A percentile compares a stretch with the other conserved stretches of the same genome.
Conservation (phyloP, 805 yeast genomes). For the Starmerella sirachaensis region DNA sequence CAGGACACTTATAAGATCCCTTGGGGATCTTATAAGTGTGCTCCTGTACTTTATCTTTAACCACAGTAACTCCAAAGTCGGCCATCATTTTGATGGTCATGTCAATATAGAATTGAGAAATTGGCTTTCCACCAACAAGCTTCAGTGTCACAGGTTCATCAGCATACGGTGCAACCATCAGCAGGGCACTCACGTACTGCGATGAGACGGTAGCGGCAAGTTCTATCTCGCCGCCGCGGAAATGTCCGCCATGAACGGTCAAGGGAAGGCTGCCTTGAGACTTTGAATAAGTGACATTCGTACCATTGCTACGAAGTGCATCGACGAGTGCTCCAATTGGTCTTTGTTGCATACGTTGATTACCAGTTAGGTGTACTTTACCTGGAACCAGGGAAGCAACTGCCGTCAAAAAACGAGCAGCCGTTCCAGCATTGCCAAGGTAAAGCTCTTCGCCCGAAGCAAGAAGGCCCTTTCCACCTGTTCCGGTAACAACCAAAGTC, state of each 20-base stretch:
- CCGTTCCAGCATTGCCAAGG: conserved; percentile 96
- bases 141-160: conserved; percentile 73
- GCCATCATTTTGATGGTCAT: conserved; percentile 97
- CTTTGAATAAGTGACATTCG: conserved; percentile 58
- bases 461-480: conserved; percentile 47
- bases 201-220: conserved; percentile 93
- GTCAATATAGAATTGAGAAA: conserved; percentile 87
- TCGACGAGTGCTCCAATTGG: conserved; percentile 95
- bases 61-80: conserved; percentile 71
- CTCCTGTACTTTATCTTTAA: conserved; percentile 53
- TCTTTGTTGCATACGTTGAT: conserved; percentile 92
- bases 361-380: conserved; percentile 70
- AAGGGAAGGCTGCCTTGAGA: conserved; percentile 77
- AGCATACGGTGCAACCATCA: conserved; percentile 98
- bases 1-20: conserved; percentile 69
- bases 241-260: conserved; percentile 41
- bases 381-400: conserved; percentile 48
- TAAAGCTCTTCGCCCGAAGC: conserved; percentile 56
- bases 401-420: conserved; percentile 85
- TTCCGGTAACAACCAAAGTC: conserved; percentile 70
- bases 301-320: conserved; percentile 73
- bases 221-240: conserved; percentile 85
- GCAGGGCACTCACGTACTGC: conserved; percentile 88
- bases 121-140: conserved; percentile 92
- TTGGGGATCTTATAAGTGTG: conserved; percentile 85